Base-by-base conservation (phyloP, 768 basidiomycete genomes). In the Lactifluus hygrophoroides region DNA sequence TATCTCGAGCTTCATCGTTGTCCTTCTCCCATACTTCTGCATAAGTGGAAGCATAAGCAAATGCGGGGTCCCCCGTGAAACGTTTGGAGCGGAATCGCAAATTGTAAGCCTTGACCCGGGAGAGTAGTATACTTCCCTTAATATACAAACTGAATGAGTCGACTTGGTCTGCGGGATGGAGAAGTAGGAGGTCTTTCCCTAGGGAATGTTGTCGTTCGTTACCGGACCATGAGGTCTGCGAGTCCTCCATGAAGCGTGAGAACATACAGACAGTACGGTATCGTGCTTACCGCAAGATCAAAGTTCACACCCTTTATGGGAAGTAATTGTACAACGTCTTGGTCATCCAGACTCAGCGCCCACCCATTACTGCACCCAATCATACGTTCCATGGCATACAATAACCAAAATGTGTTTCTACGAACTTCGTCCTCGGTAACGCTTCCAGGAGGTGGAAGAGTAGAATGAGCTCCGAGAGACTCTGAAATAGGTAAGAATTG, bases 121-220 rank as follows among this genome's bases (percentile, higher is more conserved):
- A 88, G 35, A 90, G 74, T 45, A 90, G 63, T 55, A 88, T 81
- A 8, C 78, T 76, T 10, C 81, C 77, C 68, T 90, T 89, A 68
- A 88, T 76, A 62, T 85, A 88, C 16, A 90, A 66, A 9, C 80
- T 79, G 66, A 89, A 88, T 0, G 87, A 81, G 68, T 89, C 88
- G 0, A 81, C 80, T 62, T 83, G 79, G 14, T 77, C 74, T 35
- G 80, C 79, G 17, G 81, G 80, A 67, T 90, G 85, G 3, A 71
- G 66, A 3, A 82, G 73, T n/a, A 88, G 74, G 23, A 88, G 69
- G 62, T 86, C 77, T 56, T 72, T 76, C 7, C 77, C 77, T 57
- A 84, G 81, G 0, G 85, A 82, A 80, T 85, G 84, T 68, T 89
- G 86, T 10, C 87, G 77, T 32, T 82, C 45, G 74, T 72, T 42